Percentiles rank a stretch among this genome's conserved stretches.
Evolutionary conservation across 331 rosid species (phyloP).

Genomic region (Cydonia oblonga): DNA sequence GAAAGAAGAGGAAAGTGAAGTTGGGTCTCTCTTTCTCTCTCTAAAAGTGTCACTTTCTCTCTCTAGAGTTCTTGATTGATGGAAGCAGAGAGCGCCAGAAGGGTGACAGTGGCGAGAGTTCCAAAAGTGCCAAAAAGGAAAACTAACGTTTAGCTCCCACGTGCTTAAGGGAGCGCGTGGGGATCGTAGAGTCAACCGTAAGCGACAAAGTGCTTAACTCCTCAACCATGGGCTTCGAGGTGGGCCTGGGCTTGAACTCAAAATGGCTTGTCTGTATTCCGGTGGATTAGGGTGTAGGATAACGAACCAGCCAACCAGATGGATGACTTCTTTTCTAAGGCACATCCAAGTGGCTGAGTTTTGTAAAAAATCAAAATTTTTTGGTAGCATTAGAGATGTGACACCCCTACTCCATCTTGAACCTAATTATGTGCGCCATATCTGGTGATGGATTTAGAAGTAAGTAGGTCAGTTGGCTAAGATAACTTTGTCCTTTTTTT

Average conservation of each 20-base stretch:
- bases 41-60: not conserved
- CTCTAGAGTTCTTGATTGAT: not conserved
- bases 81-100: constrained; percentile 23
- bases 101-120: constrained; percentile 26
- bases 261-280: not conserved
- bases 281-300: not conserved
- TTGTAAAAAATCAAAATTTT: not conserved
- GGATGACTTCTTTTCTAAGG: not conserved
- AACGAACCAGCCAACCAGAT: not conserved
- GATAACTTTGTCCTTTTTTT: too few relatives aligned
- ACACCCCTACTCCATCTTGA: not conserved
- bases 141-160: constrained; percentile 6
- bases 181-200: constrained; percentile 20
- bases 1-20: constrained; percentile 31
- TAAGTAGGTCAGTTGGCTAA: too few relatives aligned
- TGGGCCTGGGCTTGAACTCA: constrained; percentile 25
- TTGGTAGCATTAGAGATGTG: constrained; percentile 4
- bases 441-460: too few relatives aligned
- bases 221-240: constrained; percentile 14
- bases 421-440: not conserved
- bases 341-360: not conserved
- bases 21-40: not conserved
- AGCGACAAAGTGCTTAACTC: constrained; percentile 25
- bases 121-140: constrained; percentile 39
- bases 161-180: constrained; percentile 21